Evolutionary conservation across 2,329 filamentous ascomycete species (phyloP), one percentile per base, ranked within the genome.

Genomic region (Anthostomella pinea): DNA sequence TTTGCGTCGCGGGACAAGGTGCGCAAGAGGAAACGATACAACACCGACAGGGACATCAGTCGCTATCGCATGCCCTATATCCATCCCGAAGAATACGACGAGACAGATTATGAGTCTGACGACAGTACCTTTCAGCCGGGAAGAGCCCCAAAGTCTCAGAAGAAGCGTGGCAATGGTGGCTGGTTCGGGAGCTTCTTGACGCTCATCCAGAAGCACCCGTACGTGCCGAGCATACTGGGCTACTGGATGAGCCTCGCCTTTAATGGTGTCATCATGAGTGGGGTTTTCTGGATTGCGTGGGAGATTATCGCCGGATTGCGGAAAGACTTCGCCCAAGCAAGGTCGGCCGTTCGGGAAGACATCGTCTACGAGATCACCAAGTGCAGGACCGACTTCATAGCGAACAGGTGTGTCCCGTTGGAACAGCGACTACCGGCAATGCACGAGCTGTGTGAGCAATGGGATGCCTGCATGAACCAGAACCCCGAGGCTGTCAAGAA

Each of bases 401-500:
- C 80, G 30, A 98, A 98, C 55, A 71, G 73, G 23, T 98, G 93
- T 60, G 76, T 73, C 1, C 77, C 73, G 0, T 62, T 65, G 37
- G 72, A 75, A 3, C 75, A 75, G 13, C 75, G 84, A 10, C 65
- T 85, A 3, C 91, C 90, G 0, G 87, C 85, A 0, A 69, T 97
- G 51, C 77, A 84, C 43, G 66, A 65, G 0, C 68, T 84, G 4
- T 98, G 93, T 60, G 76, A 81, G 21, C 77, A 83, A 44, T 97
- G 91, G 91, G 81, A 84, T 46, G 70, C 79, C 20, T 97, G 93
- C 64, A 95, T 95, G 87, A 81, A 83, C 48, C 79, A 83, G 48
- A 87, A 96, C 54, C 83, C 89, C 1, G 73, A 81, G 28, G 79
- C 80, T 38, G 80, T 95, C 38, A 89, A 87, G 49, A 75, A 83